Base-by-base conservation (phyloP, 2,329 filamentous ascomycete genomes). In the Colletotrichum euphorbiae region DNA sequence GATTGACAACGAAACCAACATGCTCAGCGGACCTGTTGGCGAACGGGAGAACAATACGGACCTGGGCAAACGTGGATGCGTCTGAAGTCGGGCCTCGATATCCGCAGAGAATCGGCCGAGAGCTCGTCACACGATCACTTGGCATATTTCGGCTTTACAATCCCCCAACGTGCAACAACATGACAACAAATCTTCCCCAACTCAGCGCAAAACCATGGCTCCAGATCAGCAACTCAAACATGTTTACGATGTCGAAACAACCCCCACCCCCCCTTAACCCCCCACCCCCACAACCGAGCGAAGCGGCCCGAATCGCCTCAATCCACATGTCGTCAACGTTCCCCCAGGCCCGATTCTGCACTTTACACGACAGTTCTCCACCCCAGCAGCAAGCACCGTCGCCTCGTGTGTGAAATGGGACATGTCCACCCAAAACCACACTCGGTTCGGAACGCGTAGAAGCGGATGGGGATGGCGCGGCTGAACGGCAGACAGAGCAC, bases 271-370 rank as follows among this genome's bases (percentile, higher is more conserved):
- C 62, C 4, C 28, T 13, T 2, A n/a, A n/a, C n/a, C n/a, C 62
- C 63, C 8, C 19, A 36, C 33, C 8, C 33, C n/a, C n/a, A n/a
- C n/a, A n/a, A 24, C 21, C 21, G 5, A 28, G 15, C 31, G 73
- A 74, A 38, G 71, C 72, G 38, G 48, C 64, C 13, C 71, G 73
- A 45, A 74, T 75, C 51, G 75, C 74, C 19, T 71, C 72, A 36
- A 76, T 80, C 59, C 80, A 82, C 68, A 69, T 82, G 15, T 69
- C 72, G 8, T 78, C 80, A 51, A 82, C 81, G 80, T 74, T n/a
- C n/a, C 78, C 51, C 67, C 72, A 42, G 81, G 82, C 70, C 69
- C 76, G 12, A 68, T 82, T 24, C 77, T 80, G 50, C 79, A 24
- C 21, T 24, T 24, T n/a, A n/a, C n/a, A n/a, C n/a, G n/a, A 24